Percentiles rank a stretch among this genome's conserved stretches.
phyloP scores from a whole-genome alignment of 2,329 filamentous ascomycete species.

The Parastagonospora nodorum region DNA sequence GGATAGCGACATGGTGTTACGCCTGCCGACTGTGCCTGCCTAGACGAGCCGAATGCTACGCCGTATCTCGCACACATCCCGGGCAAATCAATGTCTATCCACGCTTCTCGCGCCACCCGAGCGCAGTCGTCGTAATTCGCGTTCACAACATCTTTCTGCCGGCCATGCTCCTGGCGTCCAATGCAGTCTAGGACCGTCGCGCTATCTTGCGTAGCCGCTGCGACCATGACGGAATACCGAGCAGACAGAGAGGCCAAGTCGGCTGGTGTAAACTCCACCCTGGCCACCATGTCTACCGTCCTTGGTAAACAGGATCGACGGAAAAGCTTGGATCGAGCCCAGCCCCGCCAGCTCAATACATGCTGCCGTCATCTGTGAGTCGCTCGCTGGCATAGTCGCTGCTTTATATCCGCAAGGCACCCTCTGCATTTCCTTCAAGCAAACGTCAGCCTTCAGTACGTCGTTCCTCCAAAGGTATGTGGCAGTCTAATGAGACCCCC shows the following conservation, averaged over 20 bases:
- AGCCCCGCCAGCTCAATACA: constrained; percentile 33
- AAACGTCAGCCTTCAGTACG: constrained; percentile 28
- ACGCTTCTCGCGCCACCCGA: constrained; percentile 27
- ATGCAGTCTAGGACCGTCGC: constrained; percentile 27
- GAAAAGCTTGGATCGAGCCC: constrained; percentile 26
- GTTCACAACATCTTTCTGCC: constrained; percentile 24
- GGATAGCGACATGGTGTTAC: constrained; percentile 17
- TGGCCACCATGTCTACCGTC: constrained; percentile 27
- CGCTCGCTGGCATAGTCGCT: constrained; percentile 19
- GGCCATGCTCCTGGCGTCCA: constrained; percentile 13
- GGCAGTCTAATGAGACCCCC: background rate
- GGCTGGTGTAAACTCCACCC: constrained; percentile 28
- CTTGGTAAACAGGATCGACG: constrained; percentile 31
- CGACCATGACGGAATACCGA: constrained; percentile 19
- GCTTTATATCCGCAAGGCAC: constrained; percentile 36
- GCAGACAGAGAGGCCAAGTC: constrained; percentile 10
- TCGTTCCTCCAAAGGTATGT: constrained; percentile 39
- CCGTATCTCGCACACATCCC: constrained; percentile 23
- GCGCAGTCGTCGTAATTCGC: constrained; percentile 16
- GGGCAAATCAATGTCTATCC: constrained; percentile 19
- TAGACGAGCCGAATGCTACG: constrained; percentile 28
- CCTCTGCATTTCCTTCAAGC: constrained; percentile 18
- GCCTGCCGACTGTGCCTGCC: constrained; percentile 19
- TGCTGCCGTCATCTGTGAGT: constrained; percentile 27
- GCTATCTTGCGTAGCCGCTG: constrained; percentile 16